Percentiles rank a stretch among this genome's conserved stretches.
Evolutionary conservation across 306 rosid species (phyloP).

Genomic region (Gastrolobium bilobum): DNA sequence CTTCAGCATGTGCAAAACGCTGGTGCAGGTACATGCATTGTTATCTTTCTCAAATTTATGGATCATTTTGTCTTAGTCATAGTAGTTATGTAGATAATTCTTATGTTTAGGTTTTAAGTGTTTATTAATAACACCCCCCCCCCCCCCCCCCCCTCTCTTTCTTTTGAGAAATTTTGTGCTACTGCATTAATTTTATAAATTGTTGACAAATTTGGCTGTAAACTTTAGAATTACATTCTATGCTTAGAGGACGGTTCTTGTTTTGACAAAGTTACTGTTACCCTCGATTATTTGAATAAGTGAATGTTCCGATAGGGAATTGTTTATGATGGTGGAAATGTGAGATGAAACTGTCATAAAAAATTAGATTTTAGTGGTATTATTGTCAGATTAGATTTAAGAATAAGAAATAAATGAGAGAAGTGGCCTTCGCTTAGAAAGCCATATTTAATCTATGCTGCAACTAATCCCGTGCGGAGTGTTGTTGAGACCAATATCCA

Average conservation of each 20-base stretch:
- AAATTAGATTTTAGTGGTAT: neutral
- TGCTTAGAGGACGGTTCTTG: slow-evolving; percentile 26
- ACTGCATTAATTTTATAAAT: slow-evolving; percentile 17
- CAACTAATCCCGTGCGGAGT: neutral
- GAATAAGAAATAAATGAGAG: neutral
- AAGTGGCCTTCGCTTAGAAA: neutral
- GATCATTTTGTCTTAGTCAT: neutral
- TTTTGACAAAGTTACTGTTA: slow-evolving; percentile 2
- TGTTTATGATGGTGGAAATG: neutral
- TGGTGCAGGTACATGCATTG: slow-evolving; percentile 65
- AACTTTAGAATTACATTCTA: slow-evolving; percentile 18
- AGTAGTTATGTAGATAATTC: neutral
- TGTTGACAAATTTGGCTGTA: slow-evolving; percentile 10
- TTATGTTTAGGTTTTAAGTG: neutral
- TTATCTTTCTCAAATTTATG: slow-evolving; percentile 9
- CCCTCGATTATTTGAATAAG: neutral
- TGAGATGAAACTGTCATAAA: neutral
- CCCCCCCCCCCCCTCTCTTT: neutral
- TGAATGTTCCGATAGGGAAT: neutral
- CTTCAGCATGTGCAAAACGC: slow-evolving; percentile 73
- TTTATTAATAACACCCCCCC: neutral
- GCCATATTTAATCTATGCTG: slow-evolving; percentile 10
- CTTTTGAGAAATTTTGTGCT: neutral
- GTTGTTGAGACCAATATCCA: neutral
- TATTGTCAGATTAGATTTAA: neutral